Evolutionary conservation across 495 filamentous ascomycete species (phyloP), one percentile per base, ranked within the genome.

Genomic region (Antarctomyces pellizariae): DNA sequence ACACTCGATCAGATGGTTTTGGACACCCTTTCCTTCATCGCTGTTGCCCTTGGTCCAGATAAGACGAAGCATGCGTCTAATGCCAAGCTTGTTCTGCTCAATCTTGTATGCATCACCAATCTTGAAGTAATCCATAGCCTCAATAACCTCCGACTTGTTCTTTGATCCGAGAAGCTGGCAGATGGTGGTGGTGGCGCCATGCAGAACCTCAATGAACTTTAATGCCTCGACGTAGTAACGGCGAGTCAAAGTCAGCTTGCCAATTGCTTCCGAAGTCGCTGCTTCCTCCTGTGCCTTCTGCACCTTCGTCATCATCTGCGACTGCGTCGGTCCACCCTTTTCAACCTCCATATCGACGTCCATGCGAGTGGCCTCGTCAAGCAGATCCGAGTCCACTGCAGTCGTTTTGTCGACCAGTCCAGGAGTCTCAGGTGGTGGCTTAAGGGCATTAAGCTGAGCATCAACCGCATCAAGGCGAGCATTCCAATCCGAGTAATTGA

Each of bases 31-130:
- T 30, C 86, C 86, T 57, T 99, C 86, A 41, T 99, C 86, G 39
- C 77, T 92, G 49, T 93, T 95, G 28, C 84, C 86, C 50, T 99
- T 99, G 11, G 89, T 95, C 86, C 86, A 99, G 46, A 99, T 95
- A 21, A 95, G 57, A 21, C 80, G 65, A 22, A 99, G 64, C 86
- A 99, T 99, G 28, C 77, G 64, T 22, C 82, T 66, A 37, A 95
- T 92, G 28, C 86, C 86, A 29, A 69, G 45, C 44, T 83, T 76
- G 34, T 86, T 79, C 25, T 82, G 76, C 46, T 92, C 77, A 23
- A 99, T 66, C 46, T 83, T 83, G 62, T 93, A 93, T 4, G 77
- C 80, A 47, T 99, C 80, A 18, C 84, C 64, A 16, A 91, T 67
- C 31, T 83, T 78, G 39, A 95, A 90, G 48, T 86, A 95, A 41